These are phyloP conservation scores for Kalanchoe fedtschenkoi DNA, from an alignment of 164 flowering plant genomes.

Conservation along the genomic window DNA sequence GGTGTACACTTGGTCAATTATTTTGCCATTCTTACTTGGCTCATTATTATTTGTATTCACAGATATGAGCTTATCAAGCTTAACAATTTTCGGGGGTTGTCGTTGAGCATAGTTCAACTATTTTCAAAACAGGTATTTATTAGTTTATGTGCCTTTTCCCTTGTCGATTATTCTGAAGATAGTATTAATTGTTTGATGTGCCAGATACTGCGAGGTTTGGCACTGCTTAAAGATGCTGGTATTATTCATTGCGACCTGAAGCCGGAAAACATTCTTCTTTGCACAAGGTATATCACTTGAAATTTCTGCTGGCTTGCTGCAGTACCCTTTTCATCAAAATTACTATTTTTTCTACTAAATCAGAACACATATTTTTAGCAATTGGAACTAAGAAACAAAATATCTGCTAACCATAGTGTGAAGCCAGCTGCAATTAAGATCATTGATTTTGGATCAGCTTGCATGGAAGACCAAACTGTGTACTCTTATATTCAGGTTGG, in stretches of 20 bases:
- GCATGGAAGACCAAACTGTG: slow-evolving; percentile 92
- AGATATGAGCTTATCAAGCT: slow-evolving; percentile 93
- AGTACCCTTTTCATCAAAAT: background rate
- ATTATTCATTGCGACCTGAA: slow-evolving; percentile 98
- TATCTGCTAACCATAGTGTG: slow-evolving; percentile 29
- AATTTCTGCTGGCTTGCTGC: background rate
- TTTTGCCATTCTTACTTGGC: background rate
- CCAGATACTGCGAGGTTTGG: slow-evolving; percentile 77
- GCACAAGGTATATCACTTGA: slow-evolving; percentile 52
- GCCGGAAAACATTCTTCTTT: slow-evolving; percentile 96
- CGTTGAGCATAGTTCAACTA: slow-evolving; percentile 73
- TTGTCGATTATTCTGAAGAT: background rate
- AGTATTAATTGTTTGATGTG: background rate
- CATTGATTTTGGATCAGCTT: slow-evolving; percentile 99
- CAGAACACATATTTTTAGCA: background rate
- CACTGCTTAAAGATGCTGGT: slow-evolving; percentile 84
- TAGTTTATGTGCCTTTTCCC: slow-evolving; percentile 1
- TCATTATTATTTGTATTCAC: background rate
- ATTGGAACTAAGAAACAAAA: background rate
- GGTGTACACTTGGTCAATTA: too few relatives aligned
- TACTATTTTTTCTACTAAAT: background rate
- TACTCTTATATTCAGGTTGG: slow-evolving; percentile 97
- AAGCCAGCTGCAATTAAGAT: slow-evolving; percentile 81
- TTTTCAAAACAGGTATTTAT: slow-evolving; percentile 84
- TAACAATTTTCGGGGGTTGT: slow-evolving; percentile 78